Evolutionary conservation across 345 rosid species (phyloP), one percentile per base, ranked within the genome.

Genomic region (Crucihimalaya himalaica): DNA sequence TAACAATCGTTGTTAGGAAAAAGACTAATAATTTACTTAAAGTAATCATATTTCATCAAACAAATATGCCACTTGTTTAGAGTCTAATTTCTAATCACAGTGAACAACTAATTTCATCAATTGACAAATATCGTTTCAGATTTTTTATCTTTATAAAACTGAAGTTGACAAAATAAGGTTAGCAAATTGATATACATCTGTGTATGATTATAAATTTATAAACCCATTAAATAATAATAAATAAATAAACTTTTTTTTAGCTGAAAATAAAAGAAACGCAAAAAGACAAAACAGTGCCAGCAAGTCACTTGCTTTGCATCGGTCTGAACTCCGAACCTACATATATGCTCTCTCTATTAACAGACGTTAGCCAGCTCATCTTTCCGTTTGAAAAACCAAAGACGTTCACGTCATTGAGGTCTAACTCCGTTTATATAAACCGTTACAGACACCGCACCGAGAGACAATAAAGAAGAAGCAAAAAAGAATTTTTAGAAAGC

Each of bases 301-400:
- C 85, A 75, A 76, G 77, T 73, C 70, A 58, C 21, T 63, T 69
- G 78, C 59, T 53, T 68, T 79, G 84, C 82, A 63, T 74, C 40
- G 47, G 63, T 50, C 45, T 71, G 72, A 74, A 78, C 81, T 50
- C 45, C 68, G 72, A 74, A 78, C 81, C 85, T 80, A 79, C 80
- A 56, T 54, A 29, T 64, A 65, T 53, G 67, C 80, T 21, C 68
- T 32, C 14, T 27, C 11, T 25, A 72, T 60, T n/a, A 76, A 76
- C 75, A 67, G 77, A 48, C 87, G 89, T 85, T 82, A 64, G 85
- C 85, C 88, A 86, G 84, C 81, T 80, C 81, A 77, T 34, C 70
- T 39, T 42, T 28, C 77, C 84, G 78, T 78, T 59, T 2, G 23
- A 1, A 6, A 63, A 21, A 13, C 28, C 21, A 71, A 63, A 55